Conservation (phyloP, 805 yeast species). For the Metschnikowia henanensis region DNA sequence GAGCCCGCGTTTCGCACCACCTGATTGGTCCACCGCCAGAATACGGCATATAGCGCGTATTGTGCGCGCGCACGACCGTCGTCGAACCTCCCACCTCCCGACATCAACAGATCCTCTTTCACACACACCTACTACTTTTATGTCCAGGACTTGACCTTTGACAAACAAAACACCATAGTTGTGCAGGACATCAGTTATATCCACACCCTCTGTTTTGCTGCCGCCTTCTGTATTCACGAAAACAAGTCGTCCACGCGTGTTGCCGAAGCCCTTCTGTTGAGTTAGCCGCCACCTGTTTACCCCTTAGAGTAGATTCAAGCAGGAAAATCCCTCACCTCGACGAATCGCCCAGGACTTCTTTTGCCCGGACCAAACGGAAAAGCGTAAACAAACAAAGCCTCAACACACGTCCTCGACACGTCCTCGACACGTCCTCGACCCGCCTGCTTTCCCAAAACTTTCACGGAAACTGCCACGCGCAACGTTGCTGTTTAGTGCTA, state of each 20-base stretch:
- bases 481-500: no score
- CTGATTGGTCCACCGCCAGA: slow-evolving; percentile 8
- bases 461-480: background rate
- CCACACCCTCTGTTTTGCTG: slow-evolving; percentile 19
- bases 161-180: slow-evolving; percentile 14
- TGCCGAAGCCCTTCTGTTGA: background rate
- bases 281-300: slow-evolving; percentile 8
- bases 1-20: slow-evolving; percentile 1
- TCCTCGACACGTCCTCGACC: slow-evolving; percentile 5
- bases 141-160: slow-evolving; percentile 22
- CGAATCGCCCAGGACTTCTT: background rate
- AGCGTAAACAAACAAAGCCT: slow-evolving; percentile 10
- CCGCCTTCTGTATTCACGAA: slow-evolving; percentile 1
- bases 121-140: slow-evolving; percentile 24
- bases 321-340: slow-evolving; percentile 2
- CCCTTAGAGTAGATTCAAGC: slow-evolving; percentile 5
- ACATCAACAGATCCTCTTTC: slow-evolving; percentile 21
- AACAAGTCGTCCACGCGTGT: slow-evolving; percentile 2
- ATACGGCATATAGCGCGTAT: slow-evolving; percentile 10
- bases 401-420: slow-evolving; percentile 12
- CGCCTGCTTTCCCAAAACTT: background rate
- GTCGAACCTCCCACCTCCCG: slow-evolving; percentile 15
- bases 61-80: slow-evolving; percentile 18
- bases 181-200: slow-evolving; percentile 23
- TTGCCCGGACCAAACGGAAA: background rate